Percentiles rank a stretch among this genome's conserved stretches.
These are phyloP conservation scores for Metschnikowia chrysomelidarum DNA, from an alignment of 805 yeast species.

Conservation along the genomic window DNA sequence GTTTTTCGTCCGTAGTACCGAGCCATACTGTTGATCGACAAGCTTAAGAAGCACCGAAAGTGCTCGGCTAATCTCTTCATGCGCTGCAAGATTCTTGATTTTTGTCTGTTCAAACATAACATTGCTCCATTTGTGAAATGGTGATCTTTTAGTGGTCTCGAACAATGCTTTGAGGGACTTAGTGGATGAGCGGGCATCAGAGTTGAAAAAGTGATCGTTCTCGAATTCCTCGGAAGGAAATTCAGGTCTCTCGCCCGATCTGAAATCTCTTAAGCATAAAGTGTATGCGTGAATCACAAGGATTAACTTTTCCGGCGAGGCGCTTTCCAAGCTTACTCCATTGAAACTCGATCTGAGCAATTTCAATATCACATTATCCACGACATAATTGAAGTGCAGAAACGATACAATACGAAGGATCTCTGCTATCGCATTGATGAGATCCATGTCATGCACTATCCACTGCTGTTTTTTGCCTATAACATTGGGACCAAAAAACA, in stretches of 20 bases:
- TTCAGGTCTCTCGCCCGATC: constrained; percentile 55
- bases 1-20: constrained; percentile 32
- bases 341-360: constrained; percentile 61
- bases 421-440: constrained; percentile 67
- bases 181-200: constrained; percentile 2
- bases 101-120: constrained; percentile 42
- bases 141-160: constrained; percentile 5
- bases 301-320: constrained; percentile 68
- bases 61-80: constrained; percentile 67
- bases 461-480: constrained; percentile 65
- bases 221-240: constrained; percentile 65
- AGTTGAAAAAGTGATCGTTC: constrained; percentile 5
- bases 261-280: constrained; percentile 64
- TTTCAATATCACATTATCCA: constrained; percentile 77
- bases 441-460: constrained; percentile 61
- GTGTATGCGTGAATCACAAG: constrained; percentile 71
- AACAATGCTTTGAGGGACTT: constrained; percentile 12
- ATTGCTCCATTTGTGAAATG: constrained; percentile 23
- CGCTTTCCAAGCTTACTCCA: constrained; percentile 55
- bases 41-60: constrained; percentile 55
- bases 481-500: constrained; percentile 46
- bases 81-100: constrained; percentile 49
- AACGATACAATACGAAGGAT: constrained; percentile 76
- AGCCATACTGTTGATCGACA: constrained; percentile 55
- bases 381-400: constrained; percentile 71